phyloP scores from a whole-genome alignment of 768 basidiomycete species.

The Tricholoma terreum region DNA sequence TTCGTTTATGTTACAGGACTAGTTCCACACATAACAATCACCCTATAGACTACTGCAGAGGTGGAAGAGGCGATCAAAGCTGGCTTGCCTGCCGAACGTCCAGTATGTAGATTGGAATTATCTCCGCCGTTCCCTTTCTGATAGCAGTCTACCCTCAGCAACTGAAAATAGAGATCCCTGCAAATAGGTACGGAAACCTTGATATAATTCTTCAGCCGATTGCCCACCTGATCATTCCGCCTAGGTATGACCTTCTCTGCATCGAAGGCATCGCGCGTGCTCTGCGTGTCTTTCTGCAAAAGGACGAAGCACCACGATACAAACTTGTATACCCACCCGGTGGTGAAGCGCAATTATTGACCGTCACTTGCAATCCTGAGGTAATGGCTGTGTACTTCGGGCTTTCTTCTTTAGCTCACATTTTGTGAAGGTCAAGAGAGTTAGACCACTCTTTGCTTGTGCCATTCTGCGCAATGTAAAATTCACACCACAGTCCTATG shows the following conservation, averaged over 20 bases:
- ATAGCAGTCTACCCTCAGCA: slow-evolving; percentile 47
- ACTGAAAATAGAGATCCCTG: slow-evolving; percentile 98
- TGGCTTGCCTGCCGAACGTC: slow-evolving; percentile 81
- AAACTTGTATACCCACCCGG: slow-evolving; percentile 68
- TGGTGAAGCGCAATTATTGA: slow-evolving; percentile 63
- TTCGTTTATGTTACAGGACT: neutral
- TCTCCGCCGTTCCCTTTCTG: neutral
- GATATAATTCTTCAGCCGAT: slow-evolving; percentile 1
- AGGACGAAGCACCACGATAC: slow-evolving; percentile 66
- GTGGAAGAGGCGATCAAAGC: slow-evolving; percentile 80
- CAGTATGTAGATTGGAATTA: slow-evolving; percentile 45
- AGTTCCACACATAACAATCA: neutral
- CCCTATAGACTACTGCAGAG: slow-evolving; percentile 78
- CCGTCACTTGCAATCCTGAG: slow-evolving; percentile 68
- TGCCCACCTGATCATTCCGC: slow-evolving; percentile 7
- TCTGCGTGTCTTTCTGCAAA: slow-evolving; percentile 77
- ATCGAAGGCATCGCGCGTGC: slow-evolving; percentile 93
- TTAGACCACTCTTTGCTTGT: slow-evolving; percentile 89
- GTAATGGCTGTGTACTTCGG: slow-evolving; percentile 42
- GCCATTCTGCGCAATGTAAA: slow-evolving; percentile 88
- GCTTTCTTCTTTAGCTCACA: neutral
- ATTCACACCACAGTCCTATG: slow-evolving; percentile 87
- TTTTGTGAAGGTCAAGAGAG: slow-evolving; percentile 58
- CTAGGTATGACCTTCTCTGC: slow-evolving; percentile 94
- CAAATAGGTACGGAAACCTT: slow-evolving; percentile 67